These are phyloP conservation scores for Sapria himalayana DNA, from an alignment of 345 rosid species.

Conservation along the genomic window DNA sequence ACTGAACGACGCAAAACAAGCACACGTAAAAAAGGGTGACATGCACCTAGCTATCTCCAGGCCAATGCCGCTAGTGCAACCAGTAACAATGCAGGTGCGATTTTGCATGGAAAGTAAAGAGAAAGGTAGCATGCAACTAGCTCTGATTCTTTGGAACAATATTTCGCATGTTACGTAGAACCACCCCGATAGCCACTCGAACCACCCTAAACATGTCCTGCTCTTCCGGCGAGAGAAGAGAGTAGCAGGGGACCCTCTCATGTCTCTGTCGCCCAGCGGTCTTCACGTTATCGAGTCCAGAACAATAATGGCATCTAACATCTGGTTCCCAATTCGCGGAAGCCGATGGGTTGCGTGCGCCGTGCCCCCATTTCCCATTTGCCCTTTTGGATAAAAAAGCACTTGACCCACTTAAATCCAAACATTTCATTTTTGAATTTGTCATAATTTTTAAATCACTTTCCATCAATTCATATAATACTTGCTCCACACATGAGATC, in stretches of 20 bases:
- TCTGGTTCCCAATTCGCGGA: too few species aligned
- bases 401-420: too few species aligned
- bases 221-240: slow-evolving; percentile 9
- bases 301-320: too few species aligned
- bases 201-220: slow-evolving; percentile 69
- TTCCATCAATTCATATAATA: too few species aligned
- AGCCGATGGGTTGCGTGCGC: too few species aligned
- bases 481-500: too few species aligned
- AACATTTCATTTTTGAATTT: too few species aligned
- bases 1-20: not conserved
- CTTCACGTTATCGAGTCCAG: too few species aligned
- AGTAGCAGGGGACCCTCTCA: not conserved
- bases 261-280: slow-evolving; percentile 2
- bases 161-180: slow-evolving; percentile 39
- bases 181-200: slow-evolving; percentile 94
- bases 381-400: too few species aligned
- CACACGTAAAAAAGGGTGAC: not conserved
- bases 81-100: slow-evolving; percentile 77
- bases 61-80: slow-evolving; percentile 98
- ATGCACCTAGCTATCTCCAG: slow-evolving; percentile 53
- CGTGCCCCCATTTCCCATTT: too few species aligned
- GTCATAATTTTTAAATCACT: too few species aligned
- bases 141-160: slow-evolving; percentile 69
- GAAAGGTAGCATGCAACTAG: slow-evolving; percentile 63
- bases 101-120: slow-evolving; percentile 60